Evolutionary conservation across 139 green algal species (phyloP).

Genomic region (Haematococcus lacustris): DNA sequence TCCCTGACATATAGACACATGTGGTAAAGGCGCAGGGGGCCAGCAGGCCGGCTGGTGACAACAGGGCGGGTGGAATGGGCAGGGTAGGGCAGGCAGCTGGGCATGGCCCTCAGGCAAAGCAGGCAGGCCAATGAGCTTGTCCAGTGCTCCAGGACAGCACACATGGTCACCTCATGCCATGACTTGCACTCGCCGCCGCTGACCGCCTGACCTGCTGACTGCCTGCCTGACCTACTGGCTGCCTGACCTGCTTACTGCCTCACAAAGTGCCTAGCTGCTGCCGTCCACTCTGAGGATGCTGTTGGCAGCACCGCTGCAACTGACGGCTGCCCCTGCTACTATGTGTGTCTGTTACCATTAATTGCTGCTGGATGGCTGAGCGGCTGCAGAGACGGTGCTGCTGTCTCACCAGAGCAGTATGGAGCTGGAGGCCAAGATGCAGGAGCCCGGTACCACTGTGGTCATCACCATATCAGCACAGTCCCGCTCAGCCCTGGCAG

Average conservation of each 20-base stretch:
- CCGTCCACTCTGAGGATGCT: not conserved
- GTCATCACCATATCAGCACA: conserved; percentile 84
- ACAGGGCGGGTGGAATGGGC: too few species aligned
- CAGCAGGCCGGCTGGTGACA: too few species aligned
- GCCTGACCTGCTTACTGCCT: not conserved
- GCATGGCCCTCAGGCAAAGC: too few species aligned
- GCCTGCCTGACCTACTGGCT: not conserved
- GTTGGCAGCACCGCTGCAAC: not conserved
- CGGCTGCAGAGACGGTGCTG: conserved; percentile 83
- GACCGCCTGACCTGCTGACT: not conserved
- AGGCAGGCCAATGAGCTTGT: too few species aligned
- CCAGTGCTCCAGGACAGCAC: too few species aligned
- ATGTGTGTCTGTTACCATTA: not conserved
- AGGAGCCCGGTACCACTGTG: conserved; percentile 35
- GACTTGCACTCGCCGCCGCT: too few species aligned
- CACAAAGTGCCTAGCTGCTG: not conserved
- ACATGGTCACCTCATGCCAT: too few species aligned
- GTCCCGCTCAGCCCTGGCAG: conserved; percentile 66
- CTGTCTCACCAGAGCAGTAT: conserved; percentile 83
- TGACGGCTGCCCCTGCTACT: not conserved
- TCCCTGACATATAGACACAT: too few species aligned
- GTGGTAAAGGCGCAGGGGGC: too few species aligned
- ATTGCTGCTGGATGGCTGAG: not conserved
- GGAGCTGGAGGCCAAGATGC: conserved; percentile 60
- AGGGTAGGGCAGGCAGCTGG: too few species aligned